Evolutionary conservation across 306 rosid genomes (phyloP).

Genomic region (Bauhinia variegata): DNA sequence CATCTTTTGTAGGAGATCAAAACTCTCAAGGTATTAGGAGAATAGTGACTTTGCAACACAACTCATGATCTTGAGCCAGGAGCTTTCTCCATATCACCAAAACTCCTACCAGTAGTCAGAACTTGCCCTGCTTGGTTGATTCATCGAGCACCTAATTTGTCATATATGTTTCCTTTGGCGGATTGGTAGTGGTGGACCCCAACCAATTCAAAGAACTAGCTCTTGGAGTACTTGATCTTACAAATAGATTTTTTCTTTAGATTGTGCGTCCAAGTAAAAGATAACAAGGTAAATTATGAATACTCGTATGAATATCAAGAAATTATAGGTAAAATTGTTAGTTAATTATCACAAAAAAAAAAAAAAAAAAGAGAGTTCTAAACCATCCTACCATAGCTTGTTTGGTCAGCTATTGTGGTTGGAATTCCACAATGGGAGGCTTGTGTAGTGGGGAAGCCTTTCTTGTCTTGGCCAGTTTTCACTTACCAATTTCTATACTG

Average conservation of each 20-base stretch:
- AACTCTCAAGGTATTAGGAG: not conserved
- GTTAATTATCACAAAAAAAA: constrained; percentile 52
- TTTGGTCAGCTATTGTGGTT: constrained; percentile 59
- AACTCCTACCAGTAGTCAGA: not conserved
- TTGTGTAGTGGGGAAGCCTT: constrained; percentile 31
- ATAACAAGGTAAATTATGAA: not conserved
- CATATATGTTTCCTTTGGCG: not conserved
- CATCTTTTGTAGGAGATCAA: not conserved
- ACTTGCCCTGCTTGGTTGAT: not conserved
- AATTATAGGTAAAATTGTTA: constrained; percentile 36
- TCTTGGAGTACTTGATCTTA: constrained; percentile 4
- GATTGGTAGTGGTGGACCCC: not conserved
- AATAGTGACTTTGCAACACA: constrained; percentile 10
- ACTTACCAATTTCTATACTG: constrained; percentile 32
- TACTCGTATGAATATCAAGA: constrained; percentile 40
- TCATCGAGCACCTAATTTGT: not conserved
- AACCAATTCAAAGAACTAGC: constrained; percentile 7
- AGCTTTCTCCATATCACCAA: not conserved
- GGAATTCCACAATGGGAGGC: constrained; percentile 55
- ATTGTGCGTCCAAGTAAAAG: constrained; percentile 35
- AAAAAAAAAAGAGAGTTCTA: constrained; percentile 47
- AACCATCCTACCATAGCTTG: constrained; percentile 49
- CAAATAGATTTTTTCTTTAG: not conserved
- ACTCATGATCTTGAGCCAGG: not conserved
- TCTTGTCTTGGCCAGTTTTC: constrained; percentile 45